Conservation (phyloP, 768 basidiomycete genomes). For the Rhodocollybia butyracea region DNA sequence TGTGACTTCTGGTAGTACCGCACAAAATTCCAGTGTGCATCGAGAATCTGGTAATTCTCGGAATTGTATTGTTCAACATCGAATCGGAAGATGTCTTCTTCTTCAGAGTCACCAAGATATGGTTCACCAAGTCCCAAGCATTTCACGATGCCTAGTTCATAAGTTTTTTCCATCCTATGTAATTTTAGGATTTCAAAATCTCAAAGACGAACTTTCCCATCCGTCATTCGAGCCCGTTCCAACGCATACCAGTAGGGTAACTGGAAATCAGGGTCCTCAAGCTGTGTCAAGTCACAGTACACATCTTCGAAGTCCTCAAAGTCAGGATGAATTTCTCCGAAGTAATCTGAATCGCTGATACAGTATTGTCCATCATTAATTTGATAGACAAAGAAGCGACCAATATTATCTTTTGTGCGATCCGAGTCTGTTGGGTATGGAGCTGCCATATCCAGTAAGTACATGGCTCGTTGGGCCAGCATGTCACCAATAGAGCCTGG, state of each 20-base stretch:
- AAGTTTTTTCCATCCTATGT: constrained; percentile 1
- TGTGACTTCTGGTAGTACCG: background rate
- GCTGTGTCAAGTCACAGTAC: background rate
- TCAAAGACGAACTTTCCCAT: background rate
- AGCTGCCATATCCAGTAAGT: background rate
- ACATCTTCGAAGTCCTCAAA: background rate
- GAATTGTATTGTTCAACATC: background rate
- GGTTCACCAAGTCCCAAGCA: no score
- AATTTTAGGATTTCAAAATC: background rate
- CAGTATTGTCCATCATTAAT: background rate
- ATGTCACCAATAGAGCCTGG: constrained; percentile 1
- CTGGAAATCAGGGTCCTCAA: constrained; percentile 4
- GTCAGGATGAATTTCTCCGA: background rate
- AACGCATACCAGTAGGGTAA: constrained; percentile 5
- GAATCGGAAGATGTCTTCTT: no score
- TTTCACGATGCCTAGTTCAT: background rate
- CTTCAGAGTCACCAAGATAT: no score
- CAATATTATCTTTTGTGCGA: background rate
- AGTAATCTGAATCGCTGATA: constrained; percentile 4
- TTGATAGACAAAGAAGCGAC: background rate
- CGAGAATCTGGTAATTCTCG: background rate
- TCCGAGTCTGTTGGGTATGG: constrained; percentile 2
- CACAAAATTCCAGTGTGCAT: background rate
- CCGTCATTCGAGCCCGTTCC: constrained; percentile 8
- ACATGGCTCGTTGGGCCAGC: constrained; percentile 1